Evolutionary conservation across 805 yeast genomes (phyloP).

Genomic region (Lipomyces orientalis): DNA sequence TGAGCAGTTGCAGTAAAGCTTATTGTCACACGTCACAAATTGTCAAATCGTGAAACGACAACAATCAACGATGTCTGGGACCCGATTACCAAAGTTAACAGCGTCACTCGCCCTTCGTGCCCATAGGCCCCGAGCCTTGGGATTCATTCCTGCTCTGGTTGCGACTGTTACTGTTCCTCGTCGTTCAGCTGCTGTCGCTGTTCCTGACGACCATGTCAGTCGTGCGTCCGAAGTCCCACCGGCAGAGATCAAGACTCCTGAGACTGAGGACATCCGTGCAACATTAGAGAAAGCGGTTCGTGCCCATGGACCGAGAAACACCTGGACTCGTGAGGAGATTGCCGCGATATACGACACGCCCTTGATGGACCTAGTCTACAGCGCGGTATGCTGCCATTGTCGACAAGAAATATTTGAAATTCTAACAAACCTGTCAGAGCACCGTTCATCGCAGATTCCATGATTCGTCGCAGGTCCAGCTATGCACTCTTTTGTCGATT

Average conservation of each 20-base stretch:
- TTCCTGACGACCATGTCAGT: conserved; percentile 9
- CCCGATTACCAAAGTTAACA: not conserved
- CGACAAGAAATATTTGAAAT: not conserved
- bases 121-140: not conserved
- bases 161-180: not conserved
- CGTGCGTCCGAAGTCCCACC: not conserved
- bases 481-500: conserved; percentile 75
- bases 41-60: not conserved
- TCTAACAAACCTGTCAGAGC: conserved; percentile 15
- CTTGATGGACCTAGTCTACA: conserved; percentile 61
- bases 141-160: not conserved
- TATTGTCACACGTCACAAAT: not conserved
- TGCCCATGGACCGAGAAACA: conserved; percentile 35
- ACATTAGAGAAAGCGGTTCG: conserved; percentile 19
- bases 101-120: not conserved
- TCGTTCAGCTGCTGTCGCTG: conserved; percentile 20
- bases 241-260: not conserved
- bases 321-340: conserved; percentile 69
- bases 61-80: not conserved
- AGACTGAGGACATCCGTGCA: not conserved
- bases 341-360: conserved; percentile 68
- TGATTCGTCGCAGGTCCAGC: conserved; percentile 71
- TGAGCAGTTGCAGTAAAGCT: not conserved
- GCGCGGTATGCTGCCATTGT: conserved; percentile 46
- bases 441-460: conserved; percentile 65